Percentiles rank a stretch among this genome's conserved stretches.
These are phyloP conservation scores for Plasmodium vivax DNA, from an alignment of 169 alveolate species.

Conservation along the genomic window DNA sequence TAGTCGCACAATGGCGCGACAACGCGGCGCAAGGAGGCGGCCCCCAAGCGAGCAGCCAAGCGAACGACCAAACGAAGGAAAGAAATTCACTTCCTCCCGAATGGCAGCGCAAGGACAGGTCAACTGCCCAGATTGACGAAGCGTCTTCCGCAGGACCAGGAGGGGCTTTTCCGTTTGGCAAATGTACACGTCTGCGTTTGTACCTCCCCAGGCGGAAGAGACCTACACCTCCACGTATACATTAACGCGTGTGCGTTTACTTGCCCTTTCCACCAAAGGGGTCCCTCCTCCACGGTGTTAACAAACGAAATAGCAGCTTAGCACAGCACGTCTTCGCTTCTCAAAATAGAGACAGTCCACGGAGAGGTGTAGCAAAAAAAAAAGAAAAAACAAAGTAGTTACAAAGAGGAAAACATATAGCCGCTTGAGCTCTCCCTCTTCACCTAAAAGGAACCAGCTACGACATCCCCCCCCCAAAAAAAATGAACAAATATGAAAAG, in stretches of 20 bases:
- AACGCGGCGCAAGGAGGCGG: background rate
- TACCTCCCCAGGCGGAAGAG: background rate
- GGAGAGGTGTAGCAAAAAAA: background rate
- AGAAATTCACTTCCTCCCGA: background rate
- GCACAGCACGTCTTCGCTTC: background rate
- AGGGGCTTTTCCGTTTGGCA: background rate
- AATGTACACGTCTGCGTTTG: background rate
- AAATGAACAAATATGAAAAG: conserved; percentile 69
- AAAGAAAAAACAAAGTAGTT: background rate
- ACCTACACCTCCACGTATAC: background rate
- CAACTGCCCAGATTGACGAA: background rate
- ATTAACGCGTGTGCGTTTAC: background rate
- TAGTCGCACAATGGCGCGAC: background rate
- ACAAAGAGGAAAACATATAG: background rate
- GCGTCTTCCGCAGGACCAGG: background rate
- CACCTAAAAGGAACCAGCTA: background rate
- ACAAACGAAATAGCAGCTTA: background rate
- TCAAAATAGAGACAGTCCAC: background rate
- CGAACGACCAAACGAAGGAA: background rate
- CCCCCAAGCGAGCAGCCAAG: background rate
- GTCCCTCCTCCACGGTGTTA: background rate
- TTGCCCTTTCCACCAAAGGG: background rate
- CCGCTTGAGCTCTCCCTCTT: background rate
- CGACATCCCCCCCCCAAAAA: background rate
- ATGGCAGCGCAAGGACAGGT: background rate